Evolutionary conservation across 2,329 filamentous ascomycete genomes (phyloP).

Genomic region (Colletotrichum viniferum): DNA sequence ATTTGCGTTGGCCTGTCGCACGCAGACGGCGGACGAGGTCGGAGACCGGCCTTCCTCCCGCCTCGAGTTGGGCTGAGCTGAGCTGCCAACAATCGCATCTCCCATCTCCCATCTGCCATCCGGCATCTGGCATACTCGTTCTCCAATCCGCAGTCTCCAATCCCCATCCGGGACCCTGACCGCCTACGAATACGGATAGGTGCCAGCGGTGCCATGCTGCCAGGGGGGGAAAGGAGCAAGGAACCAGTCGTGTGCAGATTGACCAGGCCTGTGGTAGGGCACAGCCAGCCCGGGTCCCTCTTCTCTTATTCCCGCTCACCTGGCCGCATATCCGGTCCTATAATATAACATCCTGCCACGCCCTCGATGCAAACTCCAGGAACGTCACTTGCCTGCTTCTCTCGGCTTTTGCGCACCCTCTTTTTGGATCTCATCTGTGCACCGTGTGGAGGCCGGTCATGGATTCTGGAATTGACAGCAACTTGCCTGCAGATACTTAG

Average conservation of each 20-base stretch:
- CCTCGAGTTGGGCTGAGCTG: not conserved
- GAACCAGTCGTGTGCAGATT: not conserved
- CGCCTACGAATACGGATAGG: not conserved
- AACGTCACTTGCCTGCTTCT: not conserved
- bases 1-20: not conserved
- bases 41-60: not conserved
- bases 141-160: not conserved
- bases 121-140: not conserved
- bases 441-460: not conserved
- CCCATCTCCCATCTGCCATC: not conserved
- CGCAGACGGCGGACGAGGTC: not conserved
- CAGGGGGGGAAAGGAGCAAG: not conserved
- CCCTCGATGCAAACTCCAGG: not conserved
- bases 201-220: not conserved
- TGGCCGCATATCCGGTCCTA: constrained; percentile 10
- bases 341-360: constrained; percentile 1
- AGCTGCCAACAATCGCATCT: not conserved
- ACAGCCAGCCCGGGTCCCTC: not conserved
- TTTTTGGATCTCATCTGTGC: not conserved
- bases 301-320: constrained; percentile 13
- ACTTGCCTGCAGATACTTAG: not conserved
- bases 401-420: not conserved
- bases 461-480: not conserved
- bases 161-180: not conserved
- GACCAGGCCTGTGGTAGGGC: not conserved